Base-by-base conservation (phyloP, 2,329 filamentous ascomycete species). In the Cladophialophora bantiana region DNA sequence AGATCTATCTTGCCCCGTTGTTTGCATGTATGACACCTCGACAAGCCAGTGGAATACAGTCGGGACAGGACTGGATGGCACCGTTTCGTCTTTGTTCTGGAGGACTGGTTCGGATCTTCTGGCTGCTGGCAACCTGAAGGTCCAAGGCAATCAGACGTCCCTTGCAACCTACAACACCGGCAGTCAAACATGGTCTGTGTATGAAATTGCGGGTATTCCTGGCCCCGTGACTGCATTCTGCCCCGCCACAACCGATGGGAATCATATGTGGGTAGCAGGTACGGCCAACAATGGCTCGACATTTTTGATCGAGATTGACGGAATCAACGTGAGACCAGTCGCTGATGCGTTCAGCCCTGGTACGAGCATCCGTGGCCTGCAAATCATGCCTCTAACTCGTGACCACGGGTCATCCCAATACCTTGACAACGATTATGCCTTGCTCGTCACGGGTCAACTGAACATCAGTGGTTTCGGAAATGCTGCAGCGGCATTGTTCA, bases 371-470 rank as follows among this genome's bases (percentile, higher is more conserved):
- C 89, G 88, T 61, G 91, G 92, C 68, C 83, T 99, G 5, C 94
- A 98, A 75, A 84, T 98, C 65, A 89, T 98, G 72, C 85, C 87
- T 3, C 78, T 96, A 20, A 90, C 86, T 0, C 79, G 89, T 57
- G 79, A 87, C 15, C 95, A 98, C 76, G 86, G 82, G 40, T 79
- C 83, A 13, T 88, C 86, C 1, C 79, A 86, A 42, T 81, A 93
- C 6, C 80, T 99, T 15, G 84, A 88, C 59, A 79, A 85, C 18
- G 83, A 88, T 68, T 88, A 95, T 76, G 85, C 88, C 3, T 86
- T 99, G 40, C 85, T 99, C 79, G 82, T 98, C 58, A 92, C 92
- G n/a, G 95, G 95, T 45, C 87, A 90, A 61, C 87, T 99, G 71
- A 85, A 88, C 70, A 84, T 98, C 18, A 87, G 90, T 0, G 81